Evolutionary conservation across 2,329 filamentous ascomycete species (phyloP).

Genomic region (Clonostachys chloroleuca): DNA sequence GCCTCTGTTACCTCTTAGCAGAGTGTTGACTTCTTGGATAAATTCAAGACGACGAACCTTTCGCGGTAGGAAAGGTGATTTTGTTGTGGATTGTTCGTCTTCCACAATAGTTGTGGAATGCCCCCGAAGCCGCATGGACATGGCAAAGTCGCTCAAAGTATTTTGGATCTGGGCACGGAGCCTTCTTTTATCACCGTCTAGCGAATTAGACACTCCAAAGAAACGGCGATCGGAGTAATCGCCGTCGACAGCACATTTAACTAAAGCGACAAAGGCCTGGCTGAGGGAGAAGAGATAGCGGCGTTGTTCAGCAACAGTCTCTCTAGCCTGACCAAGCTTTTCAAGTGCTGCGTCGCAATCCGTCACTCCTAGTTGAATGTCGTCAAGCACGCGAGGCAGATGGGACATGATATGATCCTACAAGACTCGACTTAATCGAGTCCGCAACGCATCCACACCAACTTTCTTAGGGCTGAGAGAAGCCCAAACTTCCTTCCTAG

Average conservation of each 20-base stretch:
- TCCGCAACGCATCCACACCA: constrained; percentile 42
- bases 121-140: constrained; percentile 33
- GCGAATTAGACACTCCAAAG: constrained; percentile 31
- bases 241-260: constrained; percentile 43
- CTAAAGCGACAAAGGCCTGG: constrained; percentile 33
- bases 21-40: not conserved
- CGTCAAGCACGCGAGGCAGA: constrained; percentile 36
- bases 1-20: constrained; percentile 14
- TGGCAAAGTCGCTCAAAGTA: constrained; percentile 38
- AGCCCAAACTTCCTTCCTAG: constrained; percentile 28
- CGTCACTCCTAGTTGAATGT: constrained; percentile 29
- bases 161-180: constrained; percentile 52
- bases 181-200: constrained; percentile 29
- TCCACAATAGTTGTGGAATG: constrained; percentile 27
- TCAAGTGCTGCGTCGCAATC: constrained; percentile 29
- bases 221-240: constrained; percentile 43
- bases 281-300: constrained; percentile 41
- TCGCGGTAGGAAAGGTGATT: not conserved
- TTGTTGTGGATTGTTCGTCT: not conserved
- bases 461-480: constrained; percentile 24
- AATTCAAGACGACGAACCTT: constrained; percentile 6
- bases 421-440: constrained; percentile 45
- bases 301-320: constrained; percentile 39
- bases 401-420: constrained; percentile 37
- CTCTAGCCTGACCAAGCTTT: constrained; percentile 42